Conservation (phyloP, 1,139 yeast genomes). For the Hyphopichia pseudoburtonii region DNA sequence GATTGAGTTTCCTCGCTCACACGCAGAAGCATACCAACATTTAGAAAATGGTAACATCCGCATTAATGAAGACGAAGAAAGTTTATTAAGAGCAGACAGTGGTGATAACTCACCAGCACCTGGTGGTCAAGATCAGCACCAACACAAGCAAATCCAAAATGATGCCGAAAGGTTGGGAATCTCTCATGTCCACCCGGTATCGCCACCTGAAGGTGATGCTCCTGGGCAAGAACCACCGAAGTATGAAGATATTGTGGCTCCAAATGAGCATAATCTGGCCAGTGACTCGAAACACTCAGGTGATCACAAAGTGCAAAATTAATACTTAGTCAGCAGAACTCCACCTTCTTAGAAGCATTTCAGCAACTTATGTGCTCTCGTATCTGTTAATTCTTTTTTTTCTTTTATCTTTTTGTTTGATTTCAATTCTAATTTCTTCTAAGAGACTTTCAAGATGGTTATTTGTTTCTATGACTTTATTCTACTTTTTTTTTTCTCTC, state of each 20-base stretch:
- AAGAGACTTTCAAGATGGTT: no score
- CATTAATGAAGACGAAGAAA: conserved; percentile 21
- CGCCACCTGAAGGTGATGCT: neutral
- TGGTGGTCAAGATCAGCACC: conserved; percentile 1
- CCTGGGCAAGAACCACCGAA: conserved; percentile 21
- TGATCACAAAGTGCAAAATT: conserved; percentile 35
- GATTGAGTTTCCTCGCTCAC: conserved; percentile 18
- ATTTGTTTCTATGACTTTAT: no score
- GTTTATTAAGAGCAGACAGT: neutral
- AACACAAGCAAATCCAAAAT: no score
- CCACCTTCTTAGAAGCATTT: no score
- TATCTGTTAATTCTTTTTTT: neutral
- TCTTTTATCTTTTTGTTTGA: neutral
- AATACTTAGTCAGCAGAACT: no score
- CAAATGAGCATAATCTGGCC: conserved; percentile 8
- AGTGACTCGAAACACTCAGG: conserved; percentile 16
- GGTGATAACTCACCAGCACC: conserved; percentile 5
- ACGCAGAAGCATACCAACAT: conserved; percentile 1
- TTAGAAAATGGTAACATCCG: conserved; percentile 18
- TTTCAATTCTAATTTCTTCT: no score
- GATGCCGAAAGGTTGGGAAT: conserved; percentile 2
- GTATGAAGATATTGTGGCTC: conserved; percentile 25
- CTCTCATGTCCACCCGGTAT: conserved; percentile 3
- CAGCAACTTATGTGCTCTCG: no score
- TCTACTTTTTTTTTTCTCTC: neutral